A percentile compares a stretch with the other conserved stretches of the same genome.
Evolutionary conservation across 2,329 filamentous ascomycete species (phyloP).

Genomic region (Xylariomycetidae sp.): DNA sequence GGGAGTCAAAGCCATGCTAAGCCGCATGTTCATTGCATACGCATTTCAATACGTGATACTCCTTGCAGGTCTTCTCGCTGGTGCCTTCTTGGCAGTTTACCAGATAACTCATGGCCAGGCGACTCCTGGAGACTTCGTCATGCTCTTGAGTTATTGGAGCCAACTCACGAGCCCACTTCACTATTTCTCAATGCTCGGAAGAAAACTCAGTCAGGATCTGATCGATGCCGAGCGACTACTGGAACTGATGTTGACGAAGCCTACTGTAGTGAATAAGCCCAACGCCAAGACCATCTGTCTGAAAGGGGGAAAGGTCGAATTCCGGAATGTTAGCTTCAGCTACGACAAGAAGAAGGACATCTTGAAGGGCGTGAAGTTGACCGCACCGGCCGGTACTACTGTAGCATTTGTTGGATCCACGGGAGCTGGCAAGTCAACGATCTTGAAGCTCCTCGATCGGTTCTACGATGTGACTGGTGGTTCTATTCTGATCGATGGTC

Average conservation of each 20-base stretch:
- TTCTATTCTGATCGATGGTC: constrained; percentile 40
- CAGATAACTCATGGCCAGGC: constrained; percentile 60
- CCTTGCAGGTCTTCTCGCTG: constrained; percentile 64
- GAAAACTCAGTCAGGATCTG: constrained; percentile 51
- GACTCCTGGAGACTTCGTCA: constrained; percentile 64
- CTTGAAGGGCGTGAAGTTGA: constrained; percentile 49
- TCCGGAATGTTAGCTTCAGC: constrained; percentile 51
- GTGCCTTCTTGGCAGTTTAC: constrained; percentile 56
- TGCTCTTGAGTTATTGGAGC: constrained; percentile 69
- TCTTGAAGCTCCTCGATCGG: constrained; percentile 44
- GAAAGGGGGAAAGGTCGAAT: constrained; percentile 49
- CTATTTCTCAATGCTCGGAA: constrained; percentile 59
- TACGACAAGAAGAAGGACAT: constrained; percentile 57
- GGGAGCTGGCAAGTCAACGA: constrained; percentile 49
- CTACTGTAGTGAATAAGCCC: constrained; percentile 49
- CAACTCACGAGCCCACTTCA: constrained; percentile 67
- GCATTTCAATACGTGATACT: constrained; percentile 59
- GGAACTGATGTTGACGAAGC: constrained; percentile 53
- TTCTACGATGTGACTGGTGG: constrained; percentile 46
- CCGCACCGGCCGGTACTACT: constrained; percentile 46
- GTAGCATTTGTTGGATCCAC: constrained; percentile 58
- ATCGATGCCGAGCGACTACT: constrained; percentile 55
- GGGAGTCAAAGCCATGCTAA: constrained; percentile 33
- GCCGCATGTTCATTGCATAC: constrained; percentile 46
- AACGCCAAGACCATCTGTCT: constrained; percentile 46